Conservation (phyloP, 805 yeast genomes). For the Wickerhamia fluorescens region DNA sequence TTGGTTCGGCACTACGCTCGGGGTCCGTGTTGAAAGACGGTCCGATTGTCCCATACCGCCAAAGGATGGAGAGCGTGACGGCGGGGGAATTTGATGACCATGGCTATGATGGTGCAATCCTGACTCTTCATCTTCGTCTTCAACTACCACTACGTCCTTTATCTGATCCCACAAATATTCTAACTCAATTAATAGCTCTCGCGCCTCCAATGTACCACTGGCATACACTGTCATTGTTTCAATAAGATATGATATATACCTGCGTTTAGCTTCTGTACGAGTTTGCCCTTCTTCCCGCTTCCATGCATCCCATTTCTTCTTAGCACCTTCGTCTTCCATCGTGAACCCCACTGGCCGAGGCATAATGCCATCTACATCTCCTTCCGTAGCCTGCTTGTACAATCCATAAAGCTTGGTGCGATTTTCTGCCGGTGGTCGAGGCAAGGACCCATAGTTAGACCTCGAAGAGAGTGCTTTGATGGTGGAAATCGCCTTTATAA, state of each 20-base stretch:
- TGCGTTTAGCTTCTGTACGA: constrained; percentile 65
- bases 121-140: no score
- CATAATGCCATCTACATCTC: constrained; percentile 66
- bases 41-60: constrained; percentile 33
- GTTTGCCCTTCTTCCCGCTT: constrained; percentile 61
- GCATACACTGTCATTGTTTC: constrained; percentile 70
- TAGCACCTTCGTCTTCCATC: constrained; percentile 59
- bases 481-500: constrained; percentile 75
- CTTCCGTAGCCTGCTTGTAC: constrained; percentile 87
- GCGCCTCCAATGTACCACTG: constrained; percentile 56
- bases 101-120: no score
- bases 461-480: constrained; percentile 65
- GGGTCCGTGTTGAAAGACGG: constrained; percentile 30
- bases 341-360: constrained; percentile 55
- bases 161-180: constrained; percentile 73
- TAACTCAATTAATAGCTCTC: constrained; percentile 58
- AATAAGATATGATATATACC: constrained; percentile 60
- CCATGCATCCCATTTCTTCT: constrained; percentile 85
- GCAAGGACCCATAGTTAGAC: constrained; percentile 54
- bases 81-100: constrained; percentile 19
- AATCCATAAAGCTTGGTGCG: constrained; percentile 70
- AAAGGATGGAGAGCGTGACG: constrained; percentile 29
- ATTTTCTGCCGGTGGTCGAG: constrained; percentile 69
- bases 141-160: constrained; percentile 40
- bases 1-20: constrained; percentile 17